Evolutionary conservation across 2,329 filamentous ascomycete genomes (phyloP).

Genomic region (Fusarium devonianum): DNA sequence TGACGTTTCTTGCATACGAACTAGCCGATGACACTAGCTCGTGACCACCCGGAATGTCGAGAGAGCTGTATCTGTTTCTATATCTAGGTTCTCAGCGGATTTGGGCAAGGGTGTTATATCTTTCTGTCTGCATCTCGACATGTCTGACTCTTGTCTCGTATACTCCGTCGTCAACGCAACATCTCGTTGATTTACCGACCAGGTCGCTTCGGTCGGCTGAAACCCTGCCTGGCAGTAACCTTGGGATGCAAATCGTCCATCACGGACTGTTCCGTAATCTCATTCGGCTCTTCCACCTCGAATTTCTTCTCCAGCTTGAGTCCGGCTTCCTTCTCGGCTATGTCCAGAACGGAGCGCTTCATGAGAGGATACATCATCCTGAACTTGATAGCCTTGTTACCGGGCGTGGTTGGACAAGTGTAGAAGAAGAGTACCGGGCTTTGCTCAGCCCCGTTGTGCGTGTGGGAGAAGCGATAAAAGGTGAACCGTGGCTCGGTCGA

Average conservation of each 20-base stretch:
- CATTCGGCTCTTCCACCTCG: slow-evolving; percentile 70
- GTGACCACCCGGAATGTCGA: background rate
- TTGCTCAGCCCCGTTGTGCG: slow-evolving; percentile 58
- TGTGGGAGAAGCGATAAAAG: slow-evolving; percentile 74
- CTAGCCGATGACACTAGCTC: background rate
- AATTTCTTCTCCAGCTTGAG: slow-evolving; percentile 74
- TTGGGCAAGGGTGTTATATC: slow-evolving; percentile 5
- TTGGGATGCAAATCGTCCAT: slow-evolving; percentile 73
- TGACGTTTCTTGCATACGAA: slow-evolving; percentile 34
- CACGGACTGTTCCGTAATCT: slow-evolving; percentile 73
- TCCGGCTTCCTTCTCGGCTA: slow-evolving; percentile 71
- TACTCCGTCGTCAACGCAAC: background rate
- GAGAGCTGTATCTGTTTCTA: slow-evolving; percentile 3
- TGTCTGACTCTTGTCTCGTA: background rate
- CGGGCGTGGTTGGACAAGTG: slow-evolving; percentile 74
- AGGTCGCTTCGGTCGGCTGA: slow-evolving; percentile 81
- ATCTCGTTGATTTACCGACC: slow-evolving; percentile 59
- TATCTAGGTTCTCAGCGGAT: too few species aligned
- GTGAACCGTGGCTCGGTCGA: slow-evolving; percentile 76
- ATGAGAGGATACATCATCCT: slow-evolving; percentile 84
- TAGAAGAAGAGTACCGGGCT: slow-evolving; percentile 80
- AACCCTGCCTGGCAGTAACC: slow-evolving; percentile 70
- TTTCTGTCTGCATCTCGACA: background rate
- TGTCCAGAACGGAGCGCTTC: slow-evolving; percentile 70
- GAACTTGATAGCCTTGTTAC: slow-evolving; percentile 76